phyloP scores from a whole-genome alignment of 352 stramenopile genomes.

The Phytophthora citricola region DNA sequence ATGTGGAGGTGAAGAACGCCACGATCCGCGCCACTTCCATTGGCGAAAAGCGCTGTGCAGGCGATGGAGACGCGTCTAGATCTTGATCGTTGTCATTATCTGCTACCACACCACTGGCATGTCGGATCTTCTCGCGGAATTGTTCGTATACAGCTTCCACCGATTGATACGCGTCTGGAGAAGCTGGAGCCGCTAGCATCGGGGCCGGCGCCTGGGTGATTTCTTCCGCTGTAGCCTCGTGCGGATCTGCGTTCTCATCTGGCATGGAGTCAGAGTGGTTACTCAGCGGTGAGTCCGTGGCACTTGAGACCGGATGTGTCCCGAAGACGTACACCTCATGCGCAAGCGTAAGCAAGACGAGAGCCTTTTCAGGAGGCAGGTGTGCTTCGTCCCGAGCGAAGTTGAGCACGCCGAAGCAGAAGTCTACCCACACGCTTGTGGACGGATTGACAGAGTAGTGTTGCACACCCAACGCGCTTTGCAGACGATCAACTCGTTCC shows the following conservation, averaged over 20 bases:
- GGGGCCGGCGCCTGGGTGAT: constrained; percentile 1
- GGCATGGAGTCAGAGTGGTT: constrained; percentile 6
- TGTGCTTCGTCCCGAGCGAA: constrained; percentile 63
- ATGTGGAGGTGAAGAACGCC: constrained; percentile 71
- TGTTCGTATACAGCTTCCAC: constrained; percentile 48
- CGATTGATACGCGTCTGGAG: constrained; percentile 25
- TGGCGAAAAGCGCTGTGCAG: constrained; percentile 28
- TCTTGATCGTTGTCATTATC: neutral
- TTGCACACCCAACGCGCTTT: constrained; percentile 48
- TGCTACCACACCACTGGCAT: constrained; percentile 11
- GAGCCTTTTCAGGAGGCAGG: constrained; percentile 43
- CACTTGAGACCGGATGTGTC: constrained; percentile 27
- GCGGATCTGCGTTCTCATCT: neutral
- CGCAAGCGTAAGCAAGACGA: constrained; percentile 54
- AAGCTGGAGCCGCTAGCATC: neutral
- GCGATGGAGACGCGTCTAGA: constrained; percentile 1
- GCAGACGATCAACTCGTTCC: constrained; percentile 43
- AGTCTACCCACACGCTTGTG: constrained; percentile 61
- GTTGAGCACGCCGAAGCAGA: constrained; percentile 68
- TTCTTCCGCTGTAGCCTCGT: constrained; percentile 5
- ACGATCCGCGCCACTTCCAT: constrained; percentile 65
- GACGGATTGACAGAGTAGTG: constrained; percentile 63
- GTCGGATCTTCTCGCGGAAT: constrained; percentile 42
- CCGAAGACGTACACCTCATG: constrained; percentile 64
- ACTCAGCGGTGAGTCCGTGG: constrained; percentile 14